These are phyloP conservation scores for Exophiala bonariae DNA, from an alignment of 2,329 filamentous ascomycete species.

Conservation along the genomic window DNA sequence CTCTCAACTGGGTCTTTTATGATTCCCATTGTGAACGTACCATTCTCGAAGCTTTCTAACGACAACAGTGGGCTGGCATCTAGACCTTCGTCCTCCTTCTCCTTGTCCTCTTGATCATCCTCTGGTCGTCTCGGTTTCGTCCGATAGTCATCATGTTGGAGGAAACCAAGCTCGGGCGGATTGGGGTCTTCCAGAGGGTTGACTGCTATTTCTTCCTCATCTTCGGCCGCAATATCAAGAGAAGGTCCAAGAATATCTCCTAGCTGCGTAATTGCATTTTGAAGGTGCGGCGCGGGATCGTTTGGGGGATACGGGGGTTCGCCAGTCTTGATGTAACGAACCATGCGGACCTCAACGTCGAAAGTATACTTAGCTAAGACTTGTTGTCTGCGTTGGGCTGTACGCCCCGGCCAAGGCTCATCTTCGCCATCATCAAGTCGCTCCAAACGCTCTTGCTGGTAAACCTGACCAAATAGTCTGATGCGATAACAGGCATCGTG, in stretches of 20 bases:
- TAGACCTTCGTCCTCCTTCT: not conserved
- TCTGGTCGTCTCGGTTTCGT: not conserved
- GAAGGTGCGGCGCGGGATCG: not conserved
- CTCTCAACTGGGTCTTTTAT: too few relatives aligned
- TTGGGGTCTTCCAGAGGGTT: not conserved
- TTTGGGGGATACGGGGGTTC: not conserved
- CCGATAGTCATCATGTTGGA: not conserved
- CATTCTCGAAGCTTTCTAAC: too few relatives aligned
- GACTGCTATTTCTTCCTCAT: not conserved
- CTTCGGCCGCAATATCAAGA: not conserved
- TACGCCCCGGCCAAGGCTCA: not conserved
- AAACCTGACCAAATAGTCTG: not conserved
- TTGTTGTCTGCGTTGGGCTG: not conserved
- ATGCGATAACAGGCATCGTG: not conserved
- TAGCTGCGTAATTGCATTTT: not conserved
- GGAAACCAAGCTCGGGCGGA: not conserved
- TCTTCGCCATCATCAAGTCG: not conserved
- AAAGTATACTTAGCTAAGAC: not conserved
- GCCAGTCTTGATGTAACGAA: not conserved
- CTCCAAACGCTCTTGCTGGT: not conserved
- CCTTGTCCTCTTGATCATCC: not conserved
- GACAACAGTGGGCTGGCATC: too few relatives aligned
- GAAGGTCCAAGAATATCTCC: not conserved
- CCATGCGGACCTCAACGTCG: slow-evolving; percentile 1
- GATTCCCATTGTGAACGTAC: too few relatives aligned